Conservation (phyloP, 2,329 filamentous ascomycete genomes). For the Cladosporium velox region DNA sequence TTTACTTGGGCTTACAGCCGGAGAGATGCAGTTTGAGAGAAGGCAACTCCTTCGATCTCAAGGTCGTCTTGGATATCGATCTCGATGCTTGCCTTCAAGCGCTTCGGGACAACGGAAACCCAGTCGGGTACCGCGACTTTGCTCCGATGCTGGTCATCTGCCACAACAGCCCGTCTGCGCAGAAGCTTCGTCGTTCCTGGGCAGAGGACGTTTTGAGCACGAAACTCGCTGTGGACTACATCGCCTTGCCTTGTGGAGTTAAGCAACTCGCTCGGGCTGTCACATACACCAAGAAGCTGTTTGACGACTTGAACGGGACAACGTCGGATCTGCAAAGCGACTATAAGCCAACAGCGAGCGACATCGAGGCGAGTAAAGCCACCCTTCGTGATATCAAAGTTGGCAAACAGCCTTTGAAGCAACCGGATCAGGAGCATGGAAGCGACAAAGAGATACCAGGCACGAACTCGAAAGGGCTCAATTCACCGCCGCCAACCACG, state of each 20-base stretch:
- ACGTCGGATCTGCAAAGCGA: background rate
- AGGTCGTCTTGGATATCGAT: background rate
- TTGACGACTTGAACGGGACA: background rate
- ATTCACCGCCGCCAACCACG: background rate
- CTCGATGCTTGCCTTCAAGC: background rate
- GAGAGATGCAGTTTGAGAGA: background rate
- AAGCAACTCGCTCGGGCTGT: slow-evolving; percentile 21
- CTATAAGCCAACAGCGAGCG: background rate
- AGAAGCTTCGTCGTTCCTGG: background rate
- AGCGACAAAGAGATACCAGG: background rate
- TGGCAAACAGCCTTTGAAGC: background rate
- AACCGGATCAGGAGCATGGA: background rate
- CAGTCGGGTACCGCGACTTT: background rate
- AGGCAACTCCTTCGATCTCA: background rate
- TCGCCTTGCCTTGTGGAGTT: background rate
- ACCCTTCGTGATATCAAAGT: background rate
- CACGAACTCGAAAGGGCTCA: background rate
- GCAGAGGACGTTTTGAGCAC: background rate
- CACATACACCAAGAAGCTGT: background rate
- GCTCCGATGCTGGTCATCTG: background rate
- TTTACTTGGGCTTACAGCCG: background rate
- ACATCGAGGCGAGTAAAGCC: background rate
- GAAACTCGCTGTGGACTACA: background rate
- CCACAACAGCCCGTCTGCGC: background rate
- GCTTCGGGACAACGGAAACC: background rate